Base-by-base conservation (phyloP, 208 protist genomes). In the Trypanosoma boissoni region DNA sequence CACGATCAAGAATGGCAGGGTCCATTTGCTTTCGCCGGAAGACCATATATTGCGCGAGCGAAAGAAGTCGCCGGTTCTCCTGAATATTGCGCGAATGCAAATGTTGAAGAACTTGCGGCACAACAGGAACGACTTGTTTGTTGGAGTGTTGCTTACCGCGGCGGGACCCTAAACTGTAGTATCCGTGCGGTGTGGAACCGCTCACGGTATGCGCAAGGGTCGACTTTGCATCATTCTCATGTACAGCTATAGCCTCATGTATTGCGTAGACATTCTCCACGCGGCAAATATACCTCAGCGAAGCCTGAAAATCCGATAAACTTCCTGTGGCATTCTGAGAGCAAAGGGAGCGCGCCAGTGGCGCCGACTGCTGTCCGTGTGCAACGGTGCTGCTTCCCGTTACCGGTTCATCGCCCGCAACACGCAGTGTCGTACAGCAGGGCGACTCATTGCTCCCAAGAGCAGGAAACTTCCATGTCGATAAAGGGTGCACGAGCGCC, bases 111-210 rank as follows among this genome's bases (percentile, higher is more conserved):
- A 63, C 58, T 34, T 68, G 72, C 31, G 73, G 62, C 23, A 69
- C 50, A 37, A 62, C 18, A 32, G 67, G 70, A 45, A 89, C 42
- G 18, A 72, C 55, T 56, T 86, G 75, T 28, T 72, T 72, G 36
- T 86, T 83, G 26, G 71, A 54, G 62, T 84, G 78, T 29, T 64
- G 54, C 18, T 82, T 61, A 45, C 73, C 75, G 3, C 71, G 20
- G 2, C 73, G 64, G 6, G 67, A 73, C 18, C 83, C 78, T n/a
- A 86, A 76, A 56, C 73, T 90, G 68, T 90, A 90, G 70, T 90
- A 90, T 12, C 83, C 73, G 23, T 72, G 46, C 4, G 83, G 60
- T 74, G 73, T 6, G 8, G 8, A 4, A 63, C 54, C 48, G 79
- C 46, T 23, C 16, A 36, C 50, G 28, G 50, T 21, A 10, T 16